These are phyloP conservation scores for Rhizophora mangle DNA, from an alignment of 345 rosid species.

Conservation along the genomic window DNA sequence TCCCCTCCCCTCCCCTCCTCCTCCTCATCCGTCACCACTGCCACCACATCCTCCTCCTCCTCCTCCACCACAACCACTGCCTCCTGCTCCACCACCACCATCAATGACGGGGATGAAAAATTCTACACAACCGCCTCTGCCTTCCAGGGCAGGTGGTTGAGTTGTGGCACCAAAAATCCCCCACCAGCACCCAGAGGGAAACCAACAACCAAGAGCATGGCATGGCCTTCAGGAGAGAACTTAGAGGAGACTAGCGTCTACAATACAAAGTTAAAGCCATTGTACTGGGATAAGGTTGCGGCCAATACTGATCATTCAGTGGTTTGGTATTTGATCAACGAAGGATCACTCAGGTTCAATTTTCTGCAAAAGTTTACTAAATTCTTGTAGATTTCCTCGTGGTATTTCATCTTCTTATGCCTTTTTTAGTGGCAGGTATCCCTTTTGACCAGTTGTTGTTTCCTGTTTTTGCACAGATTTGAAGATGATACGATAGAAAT, in stretches of 20 bases:
- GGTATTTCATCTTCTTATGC: neutral
- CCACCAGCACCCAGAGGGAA: constrained; percentile 33
- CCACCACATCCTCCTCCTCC: constrained; percentile 9
- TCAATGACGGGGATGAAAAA: neutral
- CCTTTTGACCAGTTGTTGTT: constrained; percentile 1
- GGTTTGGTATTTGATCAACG: constrained; percentile 63
- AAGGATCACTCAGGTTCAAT: constrained; percentile 54
- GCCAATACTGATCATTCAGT: constrained; percentile 56
- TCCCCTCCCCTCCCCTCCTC: neutral
- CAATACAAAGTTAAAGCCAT: constrained; percentile 45
- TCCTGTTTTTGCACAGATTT: constrained; percentile 31
- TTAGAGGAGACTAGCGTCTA: constrained; percentile 25
- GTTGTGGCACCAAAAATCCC: constrained; percentile 25
- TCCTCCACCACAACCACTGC: constrained; percentile 16
- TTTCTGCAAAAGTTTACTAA: neutral
- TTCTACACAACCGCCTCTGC: constrained; percentile 19
- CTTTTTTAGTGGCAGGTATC: neutral
- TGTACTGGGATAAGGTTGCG: constrained; percentile 64
- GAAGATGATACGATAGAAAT: constrained; percentile 51
- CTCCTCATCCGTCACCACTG: constrained; percentile 14
- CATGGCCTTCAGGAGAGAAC: constrained; percentile 25
- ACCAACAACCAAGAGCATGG: constrained; percentile 21
- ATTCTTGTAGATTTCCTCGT: neutral
- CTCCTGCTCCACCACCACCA: neutral
- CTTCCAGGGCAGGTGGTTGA: constrained; percentile 14